Percentiles rank a stretch among this genome's conserved stretches.
phyloP scores from a whole-genome alignment of 2,329 filamentous ascomycete species.

The Aspergillus sp. region DNA sequence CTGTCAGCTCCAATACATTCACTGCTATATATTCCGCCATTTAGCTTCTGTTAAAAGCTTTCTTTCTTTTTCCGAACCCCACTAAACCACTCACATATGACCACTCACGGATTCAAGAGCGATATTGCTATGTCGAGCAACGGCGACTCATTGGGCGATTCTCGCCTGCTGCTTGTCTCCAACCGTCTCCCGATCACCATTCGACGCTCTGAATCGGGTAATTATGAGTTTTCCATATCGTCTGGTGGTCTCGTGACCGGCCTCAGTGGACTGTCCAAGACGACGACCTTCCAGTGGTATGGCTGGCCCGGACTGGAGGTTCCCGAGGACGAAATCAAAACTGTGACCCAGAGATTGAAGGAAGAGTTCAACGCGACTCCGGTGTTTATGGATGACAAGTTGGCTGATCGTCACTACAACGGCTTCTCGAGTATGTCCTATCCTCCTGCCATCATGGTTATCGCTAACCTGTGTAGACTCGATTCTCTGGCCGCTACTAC shows the following conservation, averaged over 20 bases:
- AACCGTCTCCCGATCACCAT: conserved; percentile 93
- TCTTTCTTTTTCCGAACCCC: not conserved
- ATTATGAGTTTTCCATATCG: conserved; percentile 87
- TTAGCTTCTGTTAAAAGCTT: not conserved
- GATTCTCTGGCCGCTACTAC: conserved; percentile 93
- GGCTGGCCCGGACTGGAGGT: conserved; percentile 90
- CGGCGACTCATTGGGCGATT: conserved; percentile 12
- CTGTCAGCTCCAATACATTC: too few species aligned
- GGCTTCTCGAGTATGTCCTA: conserved; percentile 74
- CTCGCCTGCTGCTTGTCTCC: conserved; percentile 69
- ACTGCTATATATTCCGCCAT: too few species aligned
- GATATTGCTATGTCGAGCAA: conserved; percentile 4
- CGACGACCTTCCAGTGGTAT: conserved; percentile 91
- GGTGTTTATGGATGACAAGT: conserved; percentile 81
- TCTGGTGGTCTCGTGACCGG: conserved; percentile 89
- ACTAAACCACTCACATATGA: not conserved
- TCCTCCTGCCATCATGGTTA: not conserved
- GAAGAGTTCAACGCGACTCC: conserved; percentile 80
- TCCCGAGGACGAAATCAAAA: conserved; percentile 67
- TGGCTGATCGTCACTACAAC: conserved; percentile 90
- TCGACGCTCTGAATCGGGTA: conserved; percentile 78
- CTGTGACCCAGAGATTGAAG: conserved; percentile 66
- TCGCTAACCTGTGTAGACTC: conserved; percentile 53
- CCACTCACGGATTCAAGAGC: not conserved
- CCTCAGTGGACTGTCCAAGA: conserved; percentile 78